Conservation (phyloP, 1,139 yeast genomes). For the Scheffersomyces titani region DNA sequence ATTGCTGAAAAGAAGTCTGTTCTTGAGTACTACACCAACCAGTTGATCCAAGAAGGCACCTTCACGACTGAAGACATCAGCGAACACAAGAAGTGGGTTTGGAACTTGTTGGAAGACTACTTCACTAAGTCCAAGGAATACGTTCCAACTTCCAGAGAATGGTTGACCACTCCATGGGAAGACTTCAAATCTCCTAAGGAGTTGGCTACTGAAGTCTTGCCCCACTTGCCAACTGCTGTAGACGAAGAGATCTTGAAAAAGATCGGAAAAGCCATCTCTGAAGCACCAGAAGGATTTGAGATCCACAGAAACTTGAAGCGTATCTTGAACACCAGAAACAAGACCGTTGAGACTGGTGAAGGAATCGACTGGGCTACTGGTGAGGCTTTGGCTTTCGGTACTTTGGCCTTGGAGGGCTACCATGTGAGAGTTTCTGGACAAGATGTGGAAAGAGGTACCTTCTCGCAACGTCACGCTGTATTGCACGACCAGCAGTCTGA, state of each 20-base stretch:
- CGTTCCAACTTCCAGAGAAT: conserved; percentile 90
- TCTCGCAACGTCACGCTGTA: conserved; percentile 99
- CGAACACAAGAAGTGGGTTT: conserved; percentile 97
- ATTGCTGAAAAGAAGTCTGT: conserved; percentile 89
- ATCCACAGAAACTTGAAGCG: conserved; percentile 96
- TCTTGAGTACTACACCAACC: conserved; percentile 78
- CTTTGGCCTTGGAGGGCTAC: conserved; percentile 88
- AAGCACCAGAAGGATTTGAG: conserved; percentile 87
- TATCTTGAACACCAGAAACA: conserved; percentile 84
- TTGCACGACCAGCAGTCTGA: conserved; percentile 94
- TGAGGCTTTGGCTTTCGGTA: conserved; percentile 97
- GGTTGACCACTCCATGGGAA: conserved; percentile 99
- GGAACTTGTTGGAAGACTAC: conserved; percentile 91
- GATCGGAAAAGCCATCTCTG: conserved; percentile 76
- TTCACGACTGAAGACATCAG: conserved; percentile 88
- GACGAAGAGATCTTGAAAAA: conserved; percentile 69
- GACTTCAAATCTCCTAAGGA: conserved; percentile 98
- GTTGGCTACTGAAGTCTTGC: conserved; percentile 91
- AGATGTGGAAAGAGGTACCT: conserved; percentile 99
- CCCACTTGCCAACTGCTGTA: conserved; percentile 95
- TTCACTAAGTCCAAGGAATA: conserved; percentile 86
- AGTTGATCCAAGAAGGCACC: conserved; percentile 81
- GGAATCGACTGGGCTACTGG: conserved; percentile 99
- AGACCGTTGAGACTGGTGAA: conserved; percentile 84
- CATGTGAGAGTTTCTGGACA: conserved; percentile 98